These are phyloP conservation scores for Ustilago sp. DNA, from an alignment of 1,284 basidiomycete genomes.

Conservation along the genomic window DNA sequence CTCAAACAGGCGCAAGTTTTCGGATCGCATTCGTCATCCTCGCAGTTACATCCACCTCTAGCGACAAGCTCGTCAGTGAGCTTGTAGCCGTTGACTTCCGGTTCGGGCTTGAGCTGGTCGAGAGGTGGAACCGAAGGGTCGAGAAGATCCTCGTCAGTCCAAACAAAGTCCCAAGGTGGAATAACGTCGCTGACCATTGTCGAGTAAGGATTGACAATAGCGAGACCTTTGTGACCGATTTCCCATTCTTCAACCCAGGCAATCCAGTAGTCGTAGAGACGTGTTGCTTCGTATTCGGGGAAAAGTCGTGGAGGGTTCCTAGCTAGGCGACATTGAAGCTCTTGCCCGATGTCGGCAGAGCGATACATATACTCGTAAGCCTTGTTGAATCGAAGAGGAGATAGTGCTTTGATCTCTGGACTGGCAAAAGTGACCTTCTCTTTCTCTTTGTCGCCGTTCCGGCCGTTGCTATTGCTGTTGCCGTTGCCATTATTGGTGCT, in stretches of 20 bases:
- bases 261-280: slow-evolving; percentile 30
- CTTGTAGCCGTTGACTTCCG: slow-evolving; percentile 25
- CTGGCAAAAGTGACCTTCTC: slow-evolving; percentile 33
- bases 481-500: not conserved
- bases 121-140: slow-evolving; percentile 26
- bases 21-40: slow-evolving; percentile 53
- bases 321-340: slow-evolving; percentile 21
- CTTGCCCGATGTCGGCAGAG: slow-evolving; percentile 34
- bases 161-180: slow-evolving; percentile 57
- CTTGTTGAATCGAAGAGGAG: slow-evolving; percentile 19
- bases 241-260: slow-evolving; percentile 47
- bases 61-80: slow-evolving; percentile 38
- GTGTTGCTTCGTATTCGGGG: slow-evolving; percentile 14
- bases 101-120: slow-evolving; percentile 8
- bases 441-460: not conserved
- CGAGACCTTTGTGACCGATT: slow-evolving; percentile 23
- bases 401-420: slow-evolving; percentile 37
- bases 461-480: slow-evolving; percentile 1
- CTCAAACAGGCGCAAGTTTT: slow-evolving; percentile 48
- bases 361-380: slow-evolving; percentile 9
- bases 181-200: slow-evolving; percentile 36
- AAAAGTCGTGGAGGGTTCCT: slow-evolving; percentile 3
- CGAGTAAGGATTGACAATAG: slow-evolving; percentile 16
- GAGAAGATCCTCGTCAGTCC: slow-evolving; percentile 45
- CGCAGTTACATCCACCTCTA: slow-evolving; percentile 45